phyloP scores from a whole-genome alignment of 352 stramenopile species.

The Phytophthora fragariaefolia region DNA sequence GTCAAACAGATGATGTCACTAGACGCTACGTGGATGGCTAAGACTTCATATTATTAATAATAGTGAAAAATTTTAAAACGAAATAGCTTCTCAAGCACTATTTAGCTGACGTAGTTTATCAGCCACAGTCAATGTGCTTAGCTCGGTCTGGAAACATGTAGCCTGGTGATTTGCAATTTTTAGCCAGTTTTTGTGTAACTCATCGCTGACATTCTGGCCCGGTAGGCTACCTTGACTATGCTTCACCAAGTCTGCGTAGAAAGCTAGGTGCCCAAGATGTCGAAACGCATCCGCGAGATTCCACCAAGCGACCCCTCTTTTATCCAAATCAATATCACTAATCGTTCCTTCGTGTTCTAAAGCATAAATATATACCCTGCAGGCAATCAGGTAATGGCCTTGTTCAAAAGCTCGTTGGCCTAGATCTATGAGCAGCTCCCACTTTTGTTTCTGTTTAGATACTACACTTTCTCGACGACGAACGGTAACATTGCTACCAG shows the following conservation, averaged over 20 bases:
- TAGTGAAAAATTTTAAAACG: no score
- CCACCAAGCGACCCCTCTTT: conserved; percentile 47
- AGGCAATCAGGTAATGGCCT: conserved; percentile 68
- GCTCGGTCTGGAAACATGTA: conserved; percentile 38
- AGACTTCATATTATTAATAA: no score
- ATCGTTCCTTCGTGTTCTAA: conserved; percentile 34
- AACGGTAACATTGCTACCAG: conserved; percentile 2
- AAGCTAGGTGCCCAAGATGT: conserved; percentile 58
- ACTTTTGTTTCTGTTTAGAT: conserved; percentile 39
- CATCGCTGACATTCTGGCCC: background rate
- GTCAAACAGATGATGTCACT: conserved; percentile 32
- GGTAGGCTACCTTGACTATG: conserved; percentile 19
- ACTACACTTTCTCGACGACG: conserved; percentile 3
- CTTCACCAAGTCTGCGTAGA: conserved; percentile 51
- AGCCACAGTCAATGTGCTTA: conserved; percentile 23
- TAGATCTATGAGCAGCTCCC: conserved; percentile 60
- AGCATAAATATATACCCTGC: conserved; percentile 51
- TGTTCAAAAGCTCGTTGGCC: conserved; percentile 44
- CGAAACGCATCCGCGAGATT: conserved; percentile 67
- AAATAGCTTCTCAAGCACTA: no score
- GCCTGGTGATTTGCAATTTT: conserved; percentile 21
- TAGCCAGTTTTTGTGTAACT: conserved; percentile 8
- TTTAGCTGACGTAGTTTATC: conserved; percentile 41
- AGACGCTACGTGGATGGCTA: background rate
- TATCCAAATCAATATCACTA: conserved; percentile 9